Percentiles rank a stretch among this genome's conserved stretches.
These are phyloP conservation scores for Pythium chondricola DNA, from an alignment of 352 stramenopile genomes.

Conservation along the genomic window DNA sequence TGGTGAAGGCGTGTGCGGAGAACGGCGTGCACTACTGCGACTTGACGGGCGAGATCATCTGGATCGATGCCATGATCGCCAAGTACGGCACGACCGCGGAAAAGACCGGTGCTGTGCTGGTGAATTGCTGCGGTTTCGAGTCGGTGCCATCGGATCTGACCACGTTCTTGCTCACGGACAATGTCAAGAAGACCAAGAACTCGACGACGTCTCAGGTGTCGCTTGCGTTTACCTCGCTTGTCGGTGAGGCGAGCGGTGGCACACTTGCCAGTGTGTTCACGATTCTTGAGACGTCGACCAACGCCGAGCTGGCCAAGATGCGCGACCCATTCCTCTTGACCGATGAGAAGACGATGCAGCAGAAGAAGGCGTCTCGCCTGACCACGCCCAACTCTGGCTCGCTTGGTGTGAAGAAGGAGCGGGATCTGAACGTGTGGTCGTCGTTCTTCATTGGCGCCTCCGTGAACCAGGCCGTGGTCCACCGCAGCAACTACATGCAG, in stretches of 20 bases:
- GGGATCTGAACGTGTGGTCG: constrained; percentile 35
- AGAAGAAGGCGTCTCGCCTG: too few relatives aligned
- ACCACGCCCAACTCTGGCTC: too few relatives aligned
- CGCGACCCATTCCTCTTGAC: constrained; percentile 36
- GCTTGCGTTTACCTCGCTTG: constrained; percentile 26
- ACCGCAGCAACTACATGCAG: constrained; percentile 53
- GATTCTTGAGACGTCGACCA: constrained; percentile 16
- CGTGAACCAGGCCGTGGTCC: constrained; percentile 69
- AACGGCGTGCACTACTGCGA: constrained; percentile 87
- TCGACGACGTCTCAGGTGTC: constrained; percentile 16
- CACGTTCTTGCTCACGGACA: constrained; percentile 49
- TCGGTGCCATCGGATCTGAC: constrained; percentile 73
- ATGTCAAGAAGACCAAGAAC: constrained; percentile 27
- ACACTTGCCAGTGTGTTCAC: constrained; percentile 33
- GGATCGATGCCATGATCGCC: constrained; percentile 61
- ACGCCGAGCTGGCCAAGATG: constrained; percentile 15
- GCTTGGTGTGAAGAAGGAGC: too few relatives aligned
- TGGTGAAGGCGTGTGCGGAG: constrained; percentile 77
- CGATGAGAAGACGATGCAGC: constrained; percentile 7
- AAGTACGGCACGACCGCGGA: constrained; percentile 44
- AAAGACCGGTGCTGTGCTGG: constrained; percentile 60
- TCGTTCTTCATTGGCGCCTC: constrained; percentile 57
- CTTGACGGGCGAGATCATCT: constrained; percentile 83
- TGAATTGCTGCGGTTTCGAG: constrained; percentile 83
- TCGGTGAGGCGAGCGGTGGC: constrained; percentile 34